A percentile compares a stretch with the other conserved stretches of the same genome.
Conservation (phyloP, 2,329 filamentous ascomycete genomes). For the Ophioceras dolichostomum region DNA sequence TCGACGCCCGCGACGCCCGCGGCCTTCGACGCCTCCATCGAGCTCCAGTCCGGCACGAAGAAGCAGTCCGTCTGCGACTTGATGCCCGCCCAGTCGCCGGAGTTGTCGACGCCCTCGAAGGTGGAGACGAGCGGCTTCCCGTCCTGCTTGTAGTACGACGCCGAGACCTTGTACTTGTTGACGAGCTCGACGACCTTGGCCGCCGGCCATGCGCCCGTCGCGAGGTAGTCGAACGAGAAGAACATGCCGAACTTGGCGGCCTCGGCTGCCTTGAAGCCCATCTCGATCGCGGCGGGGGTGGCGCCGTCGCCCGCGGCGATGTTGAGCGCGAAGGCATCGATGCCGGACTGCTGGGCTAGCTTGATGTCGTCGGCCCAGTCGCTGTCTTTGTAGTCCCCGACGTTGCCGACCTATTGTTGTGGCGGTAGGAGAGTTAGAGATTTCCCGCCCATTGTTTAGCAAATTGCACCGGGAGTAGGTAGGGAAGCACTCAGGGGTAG, state of each 20-base stretch:
- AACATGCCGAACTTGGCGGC: slow-evolving; percentile 23
- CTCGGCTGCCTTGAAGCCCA: slow-evolving; percentile 30
- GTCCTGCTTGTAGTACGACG: slow-evolving; percentile 33
- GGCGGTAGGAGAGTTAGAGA: not conserved
- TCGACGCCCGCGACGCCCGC: slow-evolving; percentile 24
- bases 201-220: slow-evolving; percentile 31
- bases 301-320: slow-evolving; percentile 26
- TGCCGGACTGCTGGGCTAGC: slow-evolving; percentile 11
- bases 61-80: not conserved
- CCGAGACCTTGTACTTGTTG: slow-evolving; percentile 35
- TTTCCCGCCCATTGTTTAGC: too few species aligned
- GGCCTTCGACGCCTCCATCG: slow-evolving; percentile 23
- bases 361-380: slow-evolving; percentile 22
- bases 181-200: slow-evolving; percentile 30
- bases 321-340: slow-evolving; percentile 18
- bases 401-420: slow-evolving; percentile 26
- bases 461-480: not conserved
- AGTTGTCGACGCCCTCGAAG: not conserved
- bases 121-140: slow-evolving; percentile 15
- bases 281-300: slow-evolving; percentile 32
- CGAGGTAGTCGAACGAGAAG: slow-evolving; percentile 39
- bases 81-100: not conserved
- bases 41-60: slow-evolving; percentile 2
- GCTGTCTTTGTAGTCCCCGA: slow-evolving; percentile 27
- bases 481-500: not conserved